Conservation (phyloP, 75 land plant genomes). For the Pinus taeda region DNA sequence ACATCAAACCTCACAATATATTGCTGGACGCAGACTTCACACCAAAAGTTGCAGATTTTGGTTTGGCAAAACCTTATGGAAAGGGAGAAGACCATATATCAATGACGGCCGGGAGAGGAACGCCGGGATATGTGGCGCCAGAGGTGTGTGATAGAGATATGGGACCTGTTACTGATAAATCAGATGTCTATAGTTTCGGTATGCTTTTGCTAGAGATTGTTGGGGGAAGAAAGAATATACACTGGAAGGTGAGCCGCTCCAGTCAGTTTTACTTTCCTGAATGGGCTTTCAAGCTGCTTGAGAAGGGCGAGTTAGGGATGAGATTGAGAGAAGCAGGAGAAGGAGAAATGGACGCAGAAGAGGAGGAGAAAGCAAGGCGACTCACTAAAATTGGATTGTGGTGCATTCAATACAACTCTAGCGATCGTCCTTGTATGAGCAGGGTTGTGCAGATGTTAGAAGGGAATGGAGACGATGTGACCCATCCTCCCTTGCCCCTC, state of each 20-base stretch:
- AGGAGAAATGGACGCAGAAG: neutral
- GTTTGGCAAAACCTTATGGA: conserved; percentile 20
- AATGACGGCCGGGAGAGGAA: conserved; percentile 15
- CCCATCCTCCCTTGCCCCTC: conserved; percentile 9
- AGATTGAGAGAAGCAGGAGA: neutral
- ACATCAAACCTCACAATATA: conserved; percentile 37
- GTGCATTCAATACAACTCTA: conserved; percentile 19
- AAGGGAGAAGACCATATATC: conserved; percentile 8
- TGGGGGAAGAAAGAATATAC: conserved; percentile 11
- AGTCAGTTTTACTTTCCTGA: conserved; percentile 2
- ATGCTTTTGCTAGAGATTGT: conserved; percentile 29
- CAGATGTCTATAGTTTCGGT: conserved; percentile 38
- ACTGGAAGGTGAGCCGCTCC: neutral
- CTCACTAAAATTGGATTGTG: conserved; percentile 16
- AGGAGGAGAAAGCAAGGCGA: neutral
- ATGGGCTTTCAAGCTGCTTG: neutral
- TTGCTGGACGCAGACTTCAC: conserved; percentile 22
- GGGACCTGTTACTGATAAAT: conserved; percentile 10
- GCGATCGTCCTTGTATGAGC: conserved; percentile 12
- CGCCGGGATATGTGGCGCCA: conserved; percentile 30
- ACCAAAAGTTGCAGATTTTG: conserved; percentile 33
- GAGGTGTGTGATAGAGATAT: conserved; percentile 10
- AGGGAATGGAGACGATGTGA: conserved; percentile 9
- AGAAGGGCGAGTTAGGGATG: neutral
- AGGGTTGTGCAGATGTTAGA: conserved; percentile 21